phyloP scores from a whole-genome alignment of 306 rosid species.

The Citrullus colocynthis region DNA sequence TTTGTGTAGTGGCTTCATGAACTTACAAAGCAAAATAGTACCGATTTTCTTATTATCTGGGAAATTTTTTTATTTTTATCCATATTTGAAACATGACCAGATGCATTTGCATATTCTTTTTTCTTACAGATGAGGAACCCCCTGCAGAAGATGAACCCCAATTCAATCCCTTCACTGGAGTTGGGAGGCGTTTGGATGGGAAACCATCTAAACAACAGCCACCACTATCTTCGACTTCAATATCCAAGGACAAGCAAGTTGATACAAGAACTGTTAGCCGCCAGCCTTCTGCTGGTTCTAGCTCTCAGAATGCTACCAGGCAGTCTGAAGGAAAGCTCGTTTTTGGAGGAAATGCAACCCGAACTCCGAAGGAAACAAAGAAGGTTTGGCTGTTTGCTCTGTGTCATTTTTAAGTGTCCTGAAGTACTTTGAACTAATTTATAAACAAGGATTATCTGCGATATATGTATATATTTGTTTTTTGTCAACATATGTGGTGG shows the following conservation, averaged over 20 bases:
- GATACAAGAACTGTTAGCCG: conserved; percentile 21
- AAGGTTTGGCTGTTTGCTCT: conserved; percentile 34
- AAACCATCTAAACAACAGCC: conserved; percentile 47
- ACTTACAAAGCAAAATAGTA: not conserved
- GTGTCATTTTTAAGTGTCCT: not conserved
- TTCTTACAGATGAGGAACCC: conserved; percentile 45
- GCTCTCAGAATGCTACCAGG: conserved; percentile 34
- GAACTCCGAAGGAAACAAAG: conserved; percentile 32
- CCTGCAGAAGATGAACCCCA: conserved; percentile 51
- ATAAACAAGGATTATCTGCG: not conserved
- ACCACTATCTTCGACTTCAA: conserved; percentile 34
- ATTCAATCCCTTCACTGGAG: conserved; percentile 79
- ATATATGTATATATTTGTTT: no score
- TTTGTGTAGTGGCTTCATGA: not conserved
- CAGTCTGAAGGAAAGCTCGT: conserved; percentile 91
- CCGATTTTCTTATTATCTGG: not conserved
- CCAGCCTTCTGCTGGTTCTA: conserved; percentile 48
- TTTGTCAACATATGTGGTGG: no score
- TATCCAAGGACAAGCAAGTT: conserved; percentile 44
- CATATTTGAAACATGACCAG: not conserved
- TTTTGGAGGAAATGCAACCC: conserved; percentile 63
- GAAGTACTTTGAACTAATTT: not conserved
- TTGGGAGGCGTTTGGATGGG: conserved; percentile 92
- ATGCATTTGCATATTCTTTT: not conserved
- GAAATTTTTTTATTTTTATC: not conserved